Base-by-base conservation (phyloP, 108 stramenopile genomes). In the Cylindrotheca fusiformis region DNA sequence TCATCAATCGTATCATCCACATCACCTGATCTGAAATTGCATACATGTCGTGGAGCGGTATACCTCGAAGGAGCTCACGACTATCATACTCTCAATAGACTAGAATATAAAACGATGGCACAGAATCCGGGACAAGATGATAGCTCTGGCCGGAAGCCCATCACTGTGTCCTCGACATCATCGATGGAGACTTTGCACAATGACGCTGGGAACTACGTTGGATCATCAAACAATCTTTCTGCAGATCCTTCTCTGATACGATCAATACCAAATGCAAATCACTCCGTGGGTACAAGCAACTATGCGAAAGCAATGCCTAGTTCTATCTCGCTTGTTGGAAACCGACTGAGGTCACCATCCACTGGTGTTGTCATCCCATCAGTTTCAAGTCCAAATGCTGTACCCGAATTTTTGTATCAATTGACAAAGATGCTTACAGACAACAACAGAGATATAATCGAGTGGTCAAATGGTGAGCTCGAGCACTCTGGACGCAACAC, bases 361-460 rank as follows among this genome's bases (percentile, higher is more conserved):
- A 55, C 55, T 48, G 28, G 28, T 1, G 48, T 56, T 12, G 20
- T 63, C 20, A 27, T 56, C 18, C 5, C 61, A 19, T 17, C 61
- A 3, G 36, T 25, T 24, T 47, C 69, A 12, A 71, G 20, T 36
- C 41, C 61, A 6, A 71, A 71, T 26, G 60, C 69, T 2, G 69
- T 71, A 14, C 82, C 90, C 1, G 93, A 94, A 62, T 94, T 94
- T 63, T 59, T 94, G 14, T 90, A 86, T 72, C 89, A 90, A 55
- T 69, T 94, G 28, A 87, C 87, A 18, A 94, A 94, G 64, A 94
- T 94, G 92, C 59, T 94, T 20, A 87, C 92, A 41, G 92, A 90
- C 67, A 77, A 87, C 32, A 88, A 94, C 65, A 32, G 67, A 24
- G 85, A 86, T 48, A 79, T 81, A 27, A 90, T 94, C 60, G 88